Evolutionary conservation across 768 basidiomycete species (phyloP), one percentile per base, ranked within the genome.

Genomic region (Ramaria sp.): DNA sequence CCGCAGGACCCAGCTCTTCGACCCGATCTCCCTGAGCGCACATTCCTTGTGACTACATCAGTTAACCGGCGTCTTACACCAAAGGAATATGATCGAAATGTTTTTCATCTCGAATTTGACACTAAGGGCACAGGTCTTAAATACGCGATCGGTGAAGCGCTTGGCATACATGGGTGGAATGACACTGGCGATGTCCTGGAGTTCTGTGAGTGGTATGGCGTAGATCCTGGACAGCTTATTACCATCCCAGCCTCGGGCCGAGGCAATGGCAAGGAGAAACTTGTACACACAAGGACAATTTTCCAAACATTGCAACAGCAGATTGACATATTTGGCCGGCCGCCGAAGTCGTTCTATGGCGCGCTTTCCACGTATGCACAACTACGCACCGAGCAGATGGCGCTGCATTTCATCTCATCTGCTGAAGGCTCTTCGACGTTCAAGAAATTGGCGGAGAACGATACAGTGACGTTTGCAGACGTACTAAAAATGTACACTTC

Each of bases 151-250:
- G 96, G 96, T 57, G 96, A 98, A 71, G 96, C 96, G 12, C 83
- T 99, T 41, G 96, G 94, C 45, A 77, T 98, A 43, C 93, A 99
- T 67, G 96, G 96, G 7, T 97, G 94, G 93, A 98, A 99, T 69
- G 93, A 98, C 66, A 80, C 80, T 42, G 71, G 78, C 53, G 95
- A 99, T 60, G 91, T 96, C 2, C 69, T 80, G 19, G 84, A 91
- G 55, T 98, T 99, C 71, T 93, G 93, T 67, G 62, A 69, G 13
- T 95, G 91, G 91, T 98, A 95, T 70, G 91, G 90, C 46, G 81
- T 91, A 46, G 83, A 93, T 63, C 85, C 88, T 0, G 72, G 82
- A 58, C 80, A 79, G 30, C 75, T 98, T 56, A 74, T 98, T 64
- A 90, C 86, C 27, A 83, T 97, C 59, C 87, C 92, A 20, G 75